Evolutionary conservation across 2,329 filamentous ascomycete genomes (phyloP).

Genomic region (Rasamsonia emersonii): DNA sequence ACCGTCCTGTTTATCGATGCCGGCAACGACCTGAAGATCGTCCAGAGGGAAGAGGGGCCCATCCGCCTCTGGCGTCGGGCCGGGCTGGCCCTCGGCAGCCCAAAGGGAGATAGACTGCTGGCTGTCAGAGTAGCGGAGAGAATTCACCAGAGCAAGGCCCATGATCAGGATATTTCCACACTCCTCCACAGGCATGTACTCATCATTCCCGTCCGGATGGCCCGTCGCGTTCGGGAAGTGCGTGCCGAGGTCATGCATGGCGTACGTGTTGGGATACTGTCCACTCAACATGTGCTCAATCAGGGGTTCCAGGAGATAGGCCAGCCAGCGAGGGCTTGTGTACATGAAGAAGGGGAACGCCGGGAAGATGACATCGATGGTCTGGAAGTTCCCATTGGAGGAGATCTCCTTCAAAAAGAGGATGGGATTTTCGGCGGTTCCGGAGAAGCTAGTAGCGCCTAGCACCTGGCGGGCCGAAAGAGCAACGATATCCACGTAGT

Average conservation of each 20-base stretch:
- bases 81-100: constrained; percentile 35
- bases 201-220: constrained; percentile 45
- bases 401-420: constrained; percentile 81
- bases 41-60: constrained; percentile 40
- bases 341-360: constrained; percentile 81
- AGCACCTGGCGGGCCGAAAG: constrained; percentile 72
- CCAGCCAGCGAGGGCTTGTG: constrained; percentile 72
- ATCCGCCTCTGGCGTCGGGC: constrained; percentile 14
- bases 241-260: constrained; percentile 46
- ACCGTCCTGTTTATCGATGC: constrained; percentile 52
- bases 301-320: constrained; percentile 68
- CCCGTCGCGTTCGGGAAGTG: constrained; percentile 49
- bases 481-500: constrained; percentile 69
- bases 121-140: constrained; percentile 54
- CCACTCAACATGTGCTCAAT: constrained; percentile 75
- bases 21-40: constrained; percentile 40
- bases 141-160: constrained; percentile 68
- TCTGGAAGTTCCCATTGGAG: constrained; percentile 76
- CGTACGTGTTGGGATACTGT: constrained; percentile 65
- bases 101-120: constrained; percentile 51
- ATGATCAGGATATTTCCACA: constrained; percentile 71
- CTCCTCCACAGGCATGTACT: constrained; percentile 52
- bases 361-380: constrained; percentile 80
- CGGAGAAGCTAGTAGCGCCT: constrained; percentile 66
- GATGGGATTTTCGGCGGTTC: constrained; percentile 61